These are phyloP conservation scores for Rhodotorula sp. DNA, from an alignment of 1,284 basidiomycete genomes.

Conservation along the genomic window DNA sequence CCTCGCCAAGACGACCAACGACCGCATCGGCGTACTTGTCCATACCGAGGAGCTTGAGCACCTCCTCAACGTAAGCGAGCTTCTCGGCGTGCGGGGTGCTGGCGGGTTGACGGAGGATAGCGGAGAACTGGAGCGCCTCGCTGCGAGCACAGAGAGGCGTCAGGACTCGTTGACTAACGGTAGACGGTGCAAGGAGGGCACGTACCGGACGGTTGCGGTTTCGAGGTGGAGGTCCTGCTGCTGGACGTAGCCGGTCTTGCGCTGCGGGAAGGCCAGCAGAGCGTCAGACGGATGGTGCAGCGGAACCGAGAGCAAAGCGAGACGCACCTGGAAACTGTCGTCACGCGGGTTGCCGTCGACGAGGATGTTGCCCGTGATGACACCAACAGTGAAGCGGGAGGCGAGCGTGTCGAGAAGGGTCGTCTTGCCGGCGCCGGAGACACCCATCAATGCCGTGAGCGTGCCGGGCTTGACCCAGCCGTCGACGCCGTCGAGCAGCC, in stretches of 20 bases:
- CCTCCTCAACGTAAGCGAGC: constrained; percentile 74
- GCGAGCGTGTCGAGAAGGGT: constrained; percentile 65
- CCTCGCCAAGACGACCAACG: constrained; percentile 66
- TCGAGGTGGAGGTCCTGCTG: constrained; percentile 63
- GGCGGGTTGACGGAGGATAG: constrained; percentile 73
- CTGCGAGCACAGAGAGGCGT: constrained; percentile 60
- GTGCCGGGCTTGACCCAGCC: constrained; percentile 73
- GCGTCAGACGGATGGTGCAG: not conserved
- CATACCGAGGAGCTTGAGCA: constrained; percentile 74
- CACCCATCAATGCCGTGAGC: constrained; percentile 70
- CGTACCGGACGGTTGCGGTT: constrained; percentile 5
- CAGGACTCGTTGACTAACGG: constrained; percentile 27
- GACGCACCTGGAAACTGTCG: not conserved
- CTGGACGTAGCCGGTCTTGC: constrained; percentile 57
- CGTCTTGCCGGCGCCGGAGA: constrained; percentile 68
- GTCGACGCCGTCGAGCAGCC: constrained; percentile 72
- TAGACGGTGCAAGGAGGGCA: not conserved
- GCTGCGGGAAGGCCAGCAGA: constrained; percentile 63
- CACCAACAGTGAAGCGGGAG: constrained; percentile 70
- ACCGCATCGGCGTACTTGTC: constrained; percentile 69
- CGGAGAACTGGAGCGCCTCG: constrained; percentile 81
- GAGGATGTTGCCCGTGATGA: constrained; percentile 72
- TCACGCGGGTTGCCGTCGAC: constrained; percentile 74
- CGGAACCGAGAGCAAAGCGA: not conserved
- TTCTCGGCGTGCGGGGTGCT: constrained; percentile 69